phyloP scores from a whole-genome alignment of 1,284 basidiomycete genomes.

The Cryptococcus sp. region DNA sequence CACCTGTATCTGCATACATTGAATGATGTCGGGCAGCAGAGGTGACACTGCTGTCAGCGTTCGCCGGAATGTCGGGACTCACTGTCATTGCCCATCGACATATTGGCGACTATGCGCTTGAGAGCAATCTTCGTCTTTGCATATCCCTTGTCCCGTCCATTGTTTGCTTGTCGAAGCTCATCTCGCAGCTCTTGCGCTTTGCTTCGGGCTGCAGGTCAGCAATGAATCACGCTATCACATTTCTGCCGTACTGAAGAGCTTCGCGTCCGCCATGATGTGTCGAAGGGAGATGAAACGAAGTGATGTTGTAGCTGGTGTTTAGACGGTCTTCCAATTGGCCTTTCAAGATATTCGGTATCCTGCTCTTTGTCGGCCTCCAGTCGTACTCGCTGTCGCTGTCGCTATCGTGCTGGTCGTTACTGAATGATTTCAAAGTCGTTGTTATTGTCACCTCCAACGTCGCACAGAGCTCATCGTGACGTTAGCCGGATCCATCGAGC shows the following conservation, averaged over 20 bases:
- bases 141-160: constrained; percentile 87
- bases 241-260: constrained; percentile 47
- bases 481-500: background rate
- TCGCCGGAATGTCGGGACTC: constrained; percentile 67
- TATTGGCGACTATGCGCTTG: constrained; percentile 94
- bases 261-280: constrained; percentile 47
- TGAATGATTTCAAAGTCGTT: no score
- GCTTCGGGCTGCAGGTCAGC: constrained; percentile 55
- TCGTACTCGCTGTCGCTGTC: no score
- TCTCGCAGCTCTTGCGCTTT: constrained; percentile 75
- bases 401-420: no score
- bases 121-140: constrained; percentile 81
- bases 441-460: no score
- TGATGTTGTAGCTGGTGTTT: no score
- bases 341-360: no score
- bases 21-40: constrained; percentile 92
- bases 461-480: no score
- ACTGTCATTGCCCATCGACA: constrained; percentile 98
- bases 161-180: constrained; percentile 79
- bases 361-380: no score
- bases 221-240: no score
- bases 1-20: constrained; percentile 73
- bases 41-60: constrained; percentile 69
- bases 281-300: no score
- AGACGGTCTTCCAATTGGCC: no score